Conservation (phyloP, 2,329 filamentous ascomycete species). For the Hysterium pulicare region DNA sequence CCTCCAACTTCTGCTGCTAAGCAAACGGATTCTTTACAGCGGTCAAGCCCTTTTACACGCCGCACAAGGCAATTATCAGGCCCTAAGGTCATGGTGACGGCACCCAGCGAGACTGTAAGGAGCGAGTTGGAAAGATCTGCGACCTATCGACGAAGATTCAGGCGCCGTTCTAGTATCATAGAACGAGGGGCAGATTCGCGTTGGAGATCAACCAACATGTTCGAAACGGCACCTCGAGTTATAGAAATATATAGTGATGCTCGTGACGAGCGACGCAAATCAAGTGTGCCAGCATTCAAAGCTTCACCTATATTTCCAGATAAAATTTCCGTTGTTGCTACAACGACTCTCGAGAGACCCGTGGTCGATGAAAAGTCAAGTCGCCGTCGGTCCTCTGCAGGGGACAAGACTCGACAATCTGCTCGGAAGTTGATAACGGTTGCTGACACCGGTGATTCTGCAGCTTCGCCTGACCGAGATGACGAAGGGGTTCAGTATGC, state of each 20-base stretch:
- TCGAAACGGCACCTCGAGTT: conserved; percentile 6
- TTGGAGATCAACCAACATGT: conserved; percentile 15
- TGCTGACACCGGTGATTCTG: conserved; percentile 18
- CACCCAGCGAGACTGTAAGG: conserved; percentile 2
- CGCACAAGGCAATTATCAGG: conserved; percentile 4
- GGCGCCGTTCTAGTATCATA: neutral
- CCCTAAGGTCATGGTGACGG: conserved; percentile 10
- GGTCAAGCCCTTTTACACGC: conserved; percentile 11
- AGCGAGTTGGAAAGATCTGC: neutral
- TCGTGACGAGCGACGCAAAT: neutral
- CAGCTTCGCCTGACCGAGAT: conserved; percentile 3
- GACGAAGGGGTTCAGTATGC: too few relatives aligned
- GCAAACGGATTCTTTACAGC: conserved; percentile 7
- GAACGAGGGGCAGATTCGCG: conserved; percentile 1
- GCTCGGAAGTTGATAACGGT: conserved; percentile 10
- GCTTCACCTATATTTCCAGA: too few relatives aligned
- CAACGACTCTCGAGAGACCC: too few relatives aligned
- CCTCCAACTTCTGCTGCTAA: conserved; percentile 8
- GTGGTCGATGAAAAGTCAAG: too few relatives aligned
- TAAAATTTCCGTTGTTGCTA: too few relatives aligned
- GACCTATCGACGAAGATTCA: neutral
- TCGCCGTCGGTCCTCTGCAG: too few relatives aligned
- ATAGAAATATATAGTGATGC: conserved; percentile 5
- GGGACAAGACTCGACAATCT: conserved; percentile 14
- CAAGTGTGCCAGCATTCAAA: too few relatives aligned